A percentile compares a stretch with the other conserved stretches of the same genome.
These are phyloP conservation scores for Aspergillus quadrilineatus DNA, from an alignment of 2,329 filamentous ascomycete genomes.

Conservation along the genomic window DNA sequence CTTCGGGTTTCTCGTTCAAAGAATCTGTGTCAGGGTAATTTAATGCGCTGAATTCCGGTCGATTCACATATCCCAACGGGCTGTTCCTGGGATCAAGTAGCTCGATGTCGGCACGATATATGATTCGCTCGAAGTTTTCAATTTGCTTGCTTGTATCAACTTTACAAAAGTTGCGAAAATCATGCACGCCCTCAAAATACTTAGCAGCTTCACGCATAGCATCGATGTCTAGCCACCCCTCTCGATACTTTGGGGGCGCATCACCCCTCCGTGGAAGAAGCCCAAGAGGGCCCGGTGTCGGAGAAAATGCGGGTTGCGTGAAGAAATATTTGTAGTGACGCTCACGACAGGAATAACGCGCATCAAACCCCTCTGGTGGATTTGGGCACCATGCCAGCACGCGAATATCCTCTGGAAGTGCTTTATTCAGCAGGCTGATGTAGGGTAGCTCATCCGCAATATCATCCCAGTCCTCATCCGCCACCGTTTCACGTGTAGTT, in stretches of 20 bases:
- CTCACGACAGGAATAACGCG: slow-evolving; percentile 88
- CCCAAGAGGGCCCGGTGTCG: slow-evolving; percentile 58
- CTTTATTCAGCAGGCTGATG: slow-evolving; percentile 75
- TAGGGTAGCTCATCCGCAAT: slow-evolving; percentile 82
- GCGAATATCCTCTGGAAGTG: slow-evolving; percentile 86
- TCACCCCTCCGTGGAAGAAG: slow-evolving; percentile 37
- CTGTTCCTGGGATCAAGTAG: slow-evolving; percentile 58
- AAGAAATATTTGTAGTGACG: slow-evolving; percentile 96
- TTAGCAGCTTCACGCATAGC: slow-evolving; percentile 82
- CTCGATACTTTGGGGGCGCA: slow-evolving; percentile 42
- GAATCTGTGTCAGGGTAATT: slow-evolving; percentile 18
- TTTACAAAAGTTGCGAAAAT: slow-evolving; percentile 97
- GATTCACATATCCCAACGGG: slow-evolving; percentile 57
- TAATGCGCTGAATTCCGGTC: slow-evolving; percentile 46
- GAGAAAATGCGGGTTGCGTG: slow-evolving; percentile 83
- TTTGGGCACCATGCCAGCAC: slow-evolving; percentile 89
- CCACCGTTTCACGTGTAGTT: slow-evolving; percentile 23
- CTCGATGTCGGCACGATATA: slow-evolving; percentile 78
- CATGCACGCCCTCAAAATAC: slow-evolving; percentile 77
- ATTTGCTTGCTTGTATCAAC: slow-evolving; percentile 88
- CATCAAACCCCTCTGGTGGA: slow-evolving; percentile 77
- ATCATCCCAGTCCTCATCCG: slow-evolving; percentile 58
- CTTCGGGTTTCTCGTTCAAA: slow-evolving; percentile 17
- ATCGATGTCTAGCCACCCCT: slow-evolving; percentile 82
- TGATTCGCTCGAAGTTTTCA: slow-evolving; percentile 73